Evolutionary conservation across 2,329 filamentous ascomycete genomes (phyloP).

Genomic region (Colletotrichum ledebouriae): DNA sequence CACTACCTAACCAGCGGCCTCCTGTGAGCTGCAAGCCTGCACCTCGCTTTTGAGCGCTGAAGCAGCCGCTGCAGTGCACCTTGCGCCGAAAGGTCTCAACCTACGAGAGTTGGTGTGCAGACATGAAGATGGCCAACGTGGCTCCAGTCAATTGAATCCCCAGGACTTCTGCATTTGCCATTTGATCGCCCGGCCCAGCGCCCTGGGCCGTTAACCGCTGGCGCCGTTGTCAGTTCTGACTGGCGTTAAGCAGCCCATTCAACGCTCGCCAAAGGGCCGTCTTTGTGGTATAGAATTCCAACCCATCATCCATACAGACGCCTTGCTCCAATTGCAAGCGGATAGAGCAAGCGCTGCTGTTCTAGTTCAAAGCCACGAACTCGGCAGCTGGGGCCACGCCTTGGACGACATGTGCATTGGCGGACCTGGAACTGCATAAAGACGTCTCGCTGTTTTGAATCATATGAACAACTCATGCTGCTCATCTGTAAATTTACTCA

Average conservation of each 20-base stretch:
- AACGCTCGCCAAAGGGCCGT: neutral
- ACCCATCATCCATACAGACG: too few species aligned
- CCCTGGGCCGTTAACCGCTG: constrained; percentile 29
- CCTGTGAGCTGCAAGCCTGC: constrained; percentile 26
- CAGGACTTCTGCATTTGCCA: constrained; percentile 25
- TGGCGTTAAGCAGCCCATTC: constrained; percentile 13
- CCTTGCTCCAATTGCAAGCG: too few species aligned
- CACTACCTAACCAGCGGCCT: neutral
- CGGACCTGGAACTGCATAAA: too few species aligned
- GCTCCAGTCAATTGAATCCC: constrained; percentile 32
- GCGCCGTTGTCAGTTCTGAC: constrained; percentile 11
- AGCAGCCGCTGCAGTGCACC: constrained; percentile 20
- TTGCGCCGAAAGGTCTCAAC: neutral
- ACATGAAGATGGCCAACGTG: constrained; percentile 36
- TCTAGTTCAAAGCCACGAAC: too few species aligned
- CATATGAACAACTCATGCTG: too few species aligned
- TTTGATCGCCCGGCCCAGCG: constrained; percentile 24
- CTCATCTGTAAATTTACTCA: too few species aligned
- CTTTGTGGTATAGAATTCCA: too few species aligned
- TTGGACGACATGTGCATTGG: too few species aligned
- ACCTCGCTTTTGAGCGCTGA: constrained; percentile 29
- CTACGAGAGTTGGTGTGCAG: constrained; percentile 2
- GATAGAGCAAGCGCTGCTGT: too few species aligned
- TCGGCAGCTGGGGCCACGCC: too few species aligned
- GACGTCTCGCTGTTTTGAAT: too few species aligned